Conservation (phyloP, 108 stramenopile genomes). For the Nitzschia sp. region DNA sequence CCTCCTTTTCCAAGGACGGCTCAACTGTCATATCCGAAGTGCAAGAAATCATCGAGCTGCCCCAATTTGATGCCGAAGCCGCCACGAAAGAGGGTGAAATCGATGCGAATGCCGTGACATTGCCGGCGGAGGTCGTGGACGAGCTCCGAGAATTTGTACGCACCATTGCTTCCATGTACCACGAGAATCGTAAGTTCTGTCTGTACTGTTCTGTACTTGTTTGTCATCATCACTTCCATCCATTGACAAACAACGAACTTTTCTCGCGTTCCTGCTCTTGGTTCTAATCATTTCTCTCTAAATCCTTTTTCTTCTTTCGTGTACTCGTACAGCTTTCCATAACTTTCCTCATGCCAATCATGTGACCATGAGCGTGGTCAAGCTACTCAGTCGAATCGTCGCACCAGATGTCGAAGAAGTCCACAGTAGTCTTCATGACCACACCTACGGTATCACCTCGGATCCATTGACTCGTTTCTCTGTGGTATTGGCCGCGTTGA, state of each 20-base stretch:
- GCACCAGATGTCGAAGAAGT: constrained; percentile 18
- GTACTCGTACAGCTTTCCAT: constrained; percentile 13
- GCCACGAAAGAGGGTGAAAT: neutral
- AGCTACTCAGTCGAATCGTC: constrained; percentile 25
- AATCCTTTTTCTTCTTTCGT: neutral
- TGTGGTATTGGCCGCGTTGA: constrained; percentile 43
- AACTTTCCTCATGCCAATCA: constrained; percentile 35
- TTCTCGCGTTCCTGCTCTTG: no score
- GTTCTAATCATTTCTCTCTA: no score
- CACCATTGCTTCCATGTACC: constrained; percentile 23
- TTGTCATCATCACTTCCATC: neutral
- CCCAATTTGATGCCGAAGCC: constrained; percentile 21
- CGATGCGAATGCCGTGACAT: neutral
- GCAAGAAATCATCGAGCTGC: constrained; percentile 33
- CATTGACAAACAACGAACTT: neutral
- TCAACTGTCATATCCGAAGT: constrained; percentile 38
- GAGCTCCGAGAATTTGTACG: constrained; percentile 23
- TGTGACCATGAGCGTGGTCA: constrained; percentile 26
- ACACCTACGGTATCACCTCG: constrained; percentile 40
- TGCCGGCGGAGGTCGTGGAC: constrained; percentile 9
- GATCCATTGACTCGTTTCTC: constrained; percentile 53
- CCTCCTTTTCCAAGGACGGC: neutral
- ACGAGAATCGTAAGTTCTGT: constrained; percentile 7
- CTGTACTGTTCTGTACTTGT: neutral
- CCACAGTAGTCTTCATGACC: neutral